Evolutionary conservation across 2,329 filamentous ascomycete species (phyloP), one percentile per base, ranked within the genome.

Genomic region (Cladophialophora carrionii): DNA sequence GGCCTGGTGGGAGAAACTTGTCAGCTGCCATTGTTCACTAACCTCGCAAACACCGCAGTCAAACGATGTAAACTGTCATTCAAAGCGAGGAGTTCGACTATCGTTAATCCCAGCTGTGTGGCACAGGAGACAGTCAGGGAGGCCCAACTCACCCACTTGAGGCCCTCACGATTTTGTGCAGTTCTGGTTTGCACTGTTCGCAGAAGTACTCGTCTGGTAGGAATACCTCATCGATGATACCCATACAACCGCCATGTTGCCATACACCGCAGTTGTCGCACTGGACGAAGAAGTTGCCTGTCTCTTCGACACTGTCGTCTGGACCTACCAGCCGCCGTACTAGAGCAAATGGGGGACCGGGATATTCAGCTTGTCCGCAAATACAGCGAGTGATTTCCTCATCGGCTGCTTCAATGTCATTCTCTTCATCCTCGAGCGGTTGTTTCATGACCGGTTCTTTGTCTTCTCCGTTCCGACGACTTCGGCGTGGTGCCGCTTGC

Each of bases 141-240:
- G 34, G 37, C 26, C 61, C 41, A 34, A 82, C 91, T 82, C 84
- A 98, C 95, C 93, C 93, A 82, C 93, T 95, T 72, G 84, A 83
- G 70, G 91, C 90, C 61, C 84, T 87, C 73, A 88, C 88, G 69
- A 96, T 88, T 75, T 88, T 92, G 82, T 99, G 95, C 59, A 96
- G 84, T 76, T 96, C 92, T 75, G 92, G 92, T 71, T 90, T 88
- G 79, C 95, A 99, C 77, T 92, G 86, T 80, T 99, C 95, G 79
- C 95, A 99, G 76, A 95, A 99, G 81, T 99, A 99, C 78, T 98
- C 93, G 61, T 98, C 94, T 9, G 95, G 95, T 70, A 91, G 94
- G 76, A 90, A 89, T 71, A 91, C 89, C 78, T 96, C 94, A 71
- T 95, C 95, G 81, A 96, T 92, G 74, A 99, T 96, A 66, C 95